Percentiles rank a stretch among this genome's conserved stretches.
Conservation (phyloP, 495 filamentous ascomycete species). For the Clavariopsis aquatica region DNA sequence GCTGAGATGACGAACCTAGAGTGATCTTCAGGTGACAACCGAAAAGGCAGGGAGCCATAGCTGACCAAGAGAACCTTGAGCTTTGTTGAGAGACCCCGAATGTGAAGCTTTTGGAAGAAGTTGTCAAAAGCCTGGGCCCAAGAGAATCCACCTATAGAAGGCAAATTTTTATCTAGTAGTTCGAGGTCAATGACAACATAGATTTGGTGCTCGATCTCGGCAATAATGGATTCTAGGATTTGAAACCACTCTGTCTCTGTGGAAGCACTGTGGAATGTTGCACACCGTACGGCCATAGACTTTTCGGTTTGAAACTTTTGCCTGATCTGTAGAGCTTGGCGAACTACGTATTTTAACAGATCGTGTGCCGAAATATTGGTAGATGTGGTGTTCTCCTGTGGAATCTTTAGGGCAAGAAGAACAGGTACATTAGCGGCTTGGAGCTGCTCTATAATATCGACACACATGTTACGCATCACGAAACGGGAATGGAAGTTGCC, state of each 20-base stretch:
- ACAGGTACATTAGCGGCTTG: too few relatives aligned
- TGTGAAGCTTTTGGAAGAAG: neutral
- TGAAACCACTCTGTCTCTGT: conserved; percentile 5
- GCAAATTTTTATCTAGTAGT: neutral
- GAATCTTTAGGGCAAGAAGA: too few relatives aligned
- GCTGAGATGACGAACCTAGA: neutral
- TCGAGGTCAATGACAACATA: conserved; percentile 2
- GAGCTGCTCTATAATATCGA: too few relatives aligned
- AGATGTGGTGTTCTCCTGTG: too few relatives aligned
- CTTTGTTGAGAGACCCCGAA: neutral
- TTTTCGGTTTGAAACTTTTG: neutral
- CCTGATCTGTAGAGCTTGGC: too few relatives aligned
- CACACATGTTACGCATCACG: too few relatives aligned
- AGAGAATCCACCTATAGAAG: too few relatives aligned
- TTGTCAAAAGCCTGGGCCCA: neutral
- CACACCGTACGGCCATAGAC: neutral
- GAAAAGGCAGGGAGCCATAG: neutral
- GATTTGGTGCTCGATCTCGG: neutral
- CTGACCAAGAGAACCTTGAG: conserved; percentile 14
- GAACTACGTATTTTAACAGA: too few relatives aligned
- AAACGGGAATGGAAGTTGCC: too few relatives aligned
- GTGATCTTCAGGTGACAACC: neutral
- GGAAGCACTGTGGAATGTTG: neutral
- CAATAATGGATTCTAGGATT: neutral
- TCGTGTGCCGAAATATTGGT: too few relatives aligned